Evolutionary conservation across 345 rosid species (phyloP).

Genomic region (Eucalyptus pauciflora): DNA sequence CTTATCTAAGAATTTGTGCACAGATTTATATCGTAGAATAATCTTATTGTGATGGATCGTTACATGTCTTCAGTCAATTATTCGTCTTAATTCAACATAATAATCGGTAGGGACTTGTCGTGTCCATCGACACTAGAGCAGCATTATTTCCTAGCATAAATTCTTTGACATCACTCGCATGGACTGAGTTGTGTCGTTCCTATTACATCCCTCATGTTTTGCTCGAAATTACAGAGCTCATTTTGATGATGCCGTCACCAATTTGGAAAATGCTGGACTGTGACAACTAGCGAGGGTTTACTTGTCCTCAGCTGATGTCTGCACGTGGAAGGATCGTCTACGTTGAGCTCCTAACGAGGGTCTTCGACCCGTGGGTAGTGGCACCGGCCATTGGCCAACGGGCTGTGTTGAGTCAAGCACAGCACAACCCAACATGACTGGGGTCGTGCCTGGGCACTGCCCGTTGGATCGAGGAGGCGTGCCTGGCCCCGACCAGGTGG

Average conservation of each 20-base stretch:
- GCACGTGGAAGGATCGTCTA: not conserved
- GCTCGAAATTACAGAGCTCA: fast-evolving
- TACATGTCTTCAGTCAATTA: fast-evolving
- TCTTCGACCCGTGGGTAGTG: not conserved
- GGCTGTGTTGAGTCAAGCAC: not conserved
- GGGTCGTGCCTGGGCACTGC: not conserved
- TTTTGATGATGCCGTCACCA: fast-evolving
- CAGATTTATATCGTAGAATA: not conserved
- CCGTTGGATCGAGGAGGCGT: not conserved
- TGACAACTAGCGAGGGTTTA: not conserved
- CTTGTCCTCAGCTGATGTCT: not conserved
- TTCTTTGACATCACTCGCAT: not conserved
- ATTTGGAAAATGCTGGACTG: not conserved
- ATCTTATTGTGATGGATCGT: fast-evolving
- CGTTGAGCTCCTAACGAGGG: not conserved
- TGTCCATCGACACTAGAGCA: fast-evolving
- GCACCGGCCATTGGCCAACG: not conserved
- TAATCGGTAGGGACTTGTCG: fast-evolving
- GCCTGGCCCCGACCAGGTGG: fast-evolving
- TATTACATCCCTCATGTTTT: not conserved
- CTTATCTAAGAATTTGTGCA: not conserved
- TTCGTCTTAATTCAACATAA: not conserved
- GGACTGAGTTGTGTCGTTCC: not conserved
- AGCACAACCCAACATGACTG: not conserved
- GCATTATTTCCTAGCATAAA: not conserved